Conservation (phyloP, 352 stramenopile species). For the Elongisporangium prolatum region DNA sequence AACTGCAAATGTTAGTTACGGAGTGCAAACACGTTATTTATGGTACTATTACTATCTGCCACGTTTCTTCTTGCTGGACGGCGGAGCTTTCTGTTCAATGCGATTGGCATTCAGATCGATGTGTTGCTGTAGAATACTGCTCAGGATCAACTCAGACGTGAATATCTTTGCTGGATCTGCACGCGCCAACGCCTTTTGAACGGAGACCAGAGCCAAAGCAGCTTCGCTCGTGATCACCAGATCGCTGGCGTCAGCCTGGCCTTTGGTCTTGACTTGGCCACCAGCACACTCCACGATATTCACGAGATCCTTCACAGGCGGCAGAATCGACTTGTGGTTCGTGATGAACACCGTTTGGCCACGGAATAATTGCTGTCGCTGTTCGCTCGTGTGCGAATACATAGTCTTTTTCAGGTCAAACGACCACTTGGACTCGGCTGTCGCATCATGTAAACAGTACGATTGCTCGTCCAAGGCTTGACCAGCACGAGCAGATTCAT, state of each 20-base stretch:
- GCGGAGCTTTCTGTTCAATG: constrained; percentile 9
- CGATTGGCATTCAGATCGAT: constrained; percentile 29
- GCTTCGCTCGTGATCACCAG: constrained; percentile 41
- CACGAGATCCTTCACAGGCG: constrained; percentile 34
- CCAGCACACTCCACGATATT: constrained; percentile 53
- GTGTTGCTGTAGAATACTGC: constrained; percentile 33
- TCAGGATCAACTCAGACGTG: constrained; percentile 42
- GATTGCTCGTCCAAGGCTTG: constrained; percentile 24
- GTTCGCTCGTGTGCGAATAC: constrained; percentile 21
- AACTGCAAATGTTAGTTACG: background rate
- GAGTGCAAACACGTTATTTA: background rate
- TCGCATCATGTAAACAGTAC: constrained; percentile 33
- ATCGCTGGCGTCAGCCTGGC: constrained; percentile 21
- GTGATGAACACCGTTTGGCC: constrained; percentile 37
- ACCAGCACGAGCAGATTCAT: constrained; percentile 28
- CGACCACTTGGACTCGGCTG: constrained; percentile 42
- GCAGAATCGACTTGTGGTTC: constrained; percentile 48
- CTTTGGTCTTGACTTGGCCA: constrained; percentile 24
- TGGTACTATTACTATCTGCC: background rate
- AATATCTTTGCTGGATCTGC: constrained; percentile 29
- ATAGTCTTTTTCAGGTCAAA: constrained; percentile 45
- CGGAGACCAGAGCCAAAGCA: constrained; percentile 19
- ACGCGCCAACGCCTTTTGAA: constrained; percentile 30
- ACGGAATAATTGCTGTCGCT: constrained; percentile 26
- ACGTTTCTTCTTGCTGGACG: background rate